Evolutionary conservation across 1,139 yeast genomes (phyloP), one percentile per base, ranked within the genome.

Genomic region (Geotrichum candidum): DNA sequence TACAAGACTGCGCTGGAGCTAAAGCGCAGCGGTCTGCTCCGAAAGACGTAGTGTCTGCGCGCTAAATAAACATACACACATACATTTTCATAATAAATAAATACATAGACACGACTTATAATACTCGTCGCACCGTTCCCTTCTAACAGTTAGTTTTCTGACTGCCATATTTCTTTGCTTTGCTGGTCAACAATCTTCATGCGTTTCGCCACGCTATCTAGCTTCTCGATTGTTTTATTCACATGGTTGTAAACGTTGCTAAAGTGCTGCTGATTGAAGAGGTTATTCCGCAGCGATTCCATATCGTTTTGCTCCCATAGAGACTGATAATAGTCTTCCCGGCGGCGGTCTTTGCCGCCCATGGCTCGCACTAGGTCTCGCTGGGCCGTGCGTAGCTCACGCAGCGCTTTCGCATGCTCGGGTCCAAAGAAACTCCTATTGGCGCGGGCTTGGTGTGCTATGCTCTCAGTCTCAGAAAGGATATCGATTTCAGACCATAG

Each of bases 401-500:
- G 76, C 64, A 91, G 74, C 51, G 86, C 85, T 9, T 77, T 75
- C 51, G 83, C 82, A 69, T 88, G 89, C 51, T 80, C 78, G 3
- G 79, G 78, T 57, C 87, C 87, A 70, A 90, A 88, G 72, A 84
- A 87, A 23, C 85, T 82, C 53, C 83, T 83, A 63, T 78, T 80
- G 38, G 75, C 68, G 55, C 78, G 76, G 0, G 84, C 84, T 60
- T 85, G 84, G 22, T 76, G 76, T 0, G 91, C 85, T 81, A 88
- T 81, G 62, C 78, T 78, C 62, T 83, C 82, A 3, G 91, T 96
- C 67, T 90, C 96, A 67, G 90, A 94, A 64, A 92, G 78, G 0
- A 89, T 89, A 69, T 89, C 96, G 56, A 91, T 86, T 69, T 90
- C 96, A 2, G 95, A 86, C 96, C 96, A 91, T 58, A 90, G 76